These are phyloP conservation scores for Haplographium delicatum DNA, from an alignment of 495 filamentous ascomycete genomes.

Conservation along the genomic window DNA sequence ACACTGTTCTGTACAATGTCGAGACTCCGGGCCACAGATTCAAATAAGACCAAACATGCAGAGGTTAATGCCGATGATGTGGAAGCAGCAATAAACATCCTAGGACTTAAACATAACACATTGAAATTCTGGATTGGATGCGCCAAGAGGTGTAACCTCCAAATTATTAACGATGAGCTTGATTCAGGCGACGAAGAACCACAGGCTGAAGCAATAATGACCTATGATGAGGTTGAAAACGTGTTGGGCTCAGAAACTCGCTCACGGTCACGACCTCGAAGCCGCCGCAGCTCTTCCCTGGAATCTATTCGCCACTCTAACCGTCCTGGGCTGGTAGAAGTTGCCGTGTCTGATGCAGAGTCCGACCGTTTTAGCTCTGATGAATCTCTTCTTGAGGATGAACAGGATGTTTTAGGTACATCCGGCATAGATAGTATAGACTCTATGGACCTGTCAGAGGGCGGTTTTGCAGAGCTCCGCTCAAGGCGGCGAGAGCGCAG, in stretches of 20 bases:
- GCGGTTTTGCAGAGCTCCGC: background rate
- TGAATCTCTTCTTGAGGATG: background rate
- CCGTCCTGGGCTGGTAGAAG: background rate
- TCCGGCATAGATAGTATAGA: background rate
- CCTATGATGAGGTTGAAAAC: constrained; percentile 19
- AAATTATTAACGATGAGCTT: constrained; percentile 42
- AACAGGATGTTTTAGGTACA: background rate
- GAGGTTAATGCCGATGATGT: constrained; percentile 58
- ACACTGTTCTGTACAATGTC: constrained; percentile 61
- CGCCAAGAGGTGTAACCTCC: constrained; percentile 53
- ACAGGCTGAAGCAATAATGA: background rate
- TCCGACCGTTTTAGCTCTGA: background rate
- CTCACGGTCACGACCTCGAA: constrained; percentile 6
- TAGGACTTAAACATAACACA: constrained; percentile 41
- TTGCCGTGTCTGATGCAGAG: constrained; percentile 2
- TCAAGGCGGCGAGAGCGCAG: background rate
- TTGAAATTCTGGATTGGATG: constrained; percentile 53
- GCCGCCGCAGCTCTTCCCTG: background rate
- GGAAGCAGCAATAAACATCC: constrained; percentile 52
- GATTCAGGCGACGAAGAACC: constrained; percentile 1
- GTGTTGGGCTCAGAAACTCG: constrained; percentile 1
- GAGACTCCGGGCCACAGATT: constrained; percentile 41
- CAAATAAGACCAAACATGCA: constrained; percentile 28
- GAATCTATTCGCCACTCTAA: too few relatives aligned
- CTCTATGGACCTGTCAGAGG: background rate